phyloP scores from a whole-genome alignment of 2,329 filamentous ascomycete genomes.

The Zymoseptoria brevis region DNA sequence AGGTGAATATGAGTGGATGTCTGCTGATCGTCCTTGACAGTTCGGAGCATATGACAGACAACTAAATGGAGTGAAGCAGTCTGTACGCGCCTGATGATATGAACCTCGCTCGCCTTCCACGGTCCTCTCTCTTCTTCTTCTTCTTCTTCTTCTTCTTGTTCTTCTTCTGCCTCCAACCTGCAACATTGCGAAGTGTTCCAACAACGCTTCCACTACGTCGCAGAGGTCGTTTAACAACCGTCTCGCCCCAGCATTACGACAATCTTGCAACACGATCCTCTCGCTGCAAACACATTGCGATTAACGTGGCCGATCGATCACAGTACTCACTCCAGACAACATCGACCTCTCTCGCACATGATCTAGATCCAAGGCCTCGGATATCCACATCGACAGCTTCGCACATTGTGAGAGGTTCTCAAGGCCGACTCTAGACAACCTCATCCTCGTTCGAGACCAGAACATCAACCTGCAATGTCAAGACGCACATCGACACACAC shows the following conservation, averaged over 20 bases:
- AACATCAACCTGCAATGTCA: background rate
- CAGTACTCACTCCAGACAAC: background rate
- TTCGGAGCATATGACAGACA: background rate
- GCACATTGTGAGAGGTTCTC: background rate
- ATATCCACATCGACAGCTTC: too few relatives aligned
- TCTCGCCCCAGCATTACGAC: background rate
- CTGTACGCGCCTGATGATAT: background rate
- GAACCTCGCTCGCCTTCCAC: slow-evolving; percentile 1
- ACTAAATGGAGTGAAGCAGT: background rate
- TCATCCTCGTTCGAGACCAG: background rate
- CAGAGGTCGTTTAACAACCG: background rate
- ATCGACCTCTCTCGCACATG: background rate
- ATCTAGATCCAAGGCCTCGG: background rate
- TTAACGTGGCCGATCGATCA: background rate
- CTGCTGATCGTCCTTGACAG: background rate
- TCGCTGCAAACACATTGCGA: background rate
- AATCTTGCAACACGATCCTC: background rate
- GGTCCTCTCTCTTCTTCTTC: background rate
- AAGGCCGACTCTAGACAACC: background rate
- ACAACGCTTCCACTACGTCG: slow-evolving; percentile 3
- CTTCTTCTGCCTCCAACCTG: background rate
- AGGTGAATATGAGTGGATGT: background rate
- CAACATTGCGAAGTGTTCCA: slow-evolving; percentile 6
- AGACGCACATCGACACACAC: background rate
- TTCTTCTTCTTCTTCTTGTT: background rate